These are phyloP conservation scores for Raphanus sativus DNA, from an alignment of 345 rosid species.

Conservation along the genomic window DNA sequence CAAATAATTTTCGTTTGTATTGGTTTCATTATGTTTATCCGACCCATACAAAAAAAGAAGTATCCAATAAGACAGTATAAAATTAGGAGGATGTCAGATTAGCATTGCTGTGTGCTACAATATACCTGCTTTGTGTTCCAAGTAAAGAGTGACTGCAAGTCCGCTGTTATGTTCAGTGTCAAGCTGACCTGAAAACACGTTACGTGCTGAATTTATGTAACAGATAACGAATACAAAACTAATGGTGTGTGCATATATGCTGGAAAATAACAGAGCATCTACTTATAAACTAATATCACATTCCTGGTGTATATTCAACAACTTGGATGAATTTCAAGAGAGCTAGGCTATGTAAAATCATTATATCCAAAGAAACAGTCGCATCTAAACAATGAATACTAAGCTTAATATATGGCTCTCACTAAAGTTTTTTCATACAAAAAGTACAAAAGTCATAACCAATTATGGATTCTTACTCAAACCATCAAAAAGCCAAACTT, in stretches of 20 bases:
- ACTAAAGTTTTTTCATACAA: not conserved
- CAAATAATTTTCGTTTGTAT: slow-evolving; percentile 1
- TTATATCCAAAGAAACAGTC: not conserved
- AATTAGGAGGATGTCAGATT: not conserved
- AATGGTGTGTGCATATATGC: not conserved
- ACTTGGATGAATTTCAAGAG: too few species aligned
- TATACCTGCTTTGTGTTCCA: slow-evolving; percentile 98
- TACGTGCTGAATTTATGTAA: not conserved
- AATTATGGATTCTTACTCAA: not conserved
- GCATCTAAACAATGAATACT: not conserved
- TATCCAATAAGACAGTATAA: not conserved
- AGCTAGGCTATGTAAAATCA: not conserved
- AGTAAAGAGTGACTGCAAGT: slow-evolving; percentile 80
- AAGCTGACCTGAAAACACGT: slow-evolving; percentile 70
- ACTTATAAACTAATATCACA: not conserved
- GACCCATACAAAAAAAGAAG: slow-evolving; percentile 4
- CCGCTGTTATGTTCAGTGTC: slow-evolving; percentile 85
- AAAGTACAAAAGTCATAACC: not conserved
- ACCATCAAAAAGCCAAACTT: not conserved
- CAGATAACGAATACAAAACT: not conserved
- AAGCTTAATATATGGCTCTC: not conserved
- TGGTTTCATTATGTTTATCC: not conserved
- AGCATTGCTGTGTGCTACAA: not conserved
- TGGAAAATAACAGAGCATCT: not conserved
- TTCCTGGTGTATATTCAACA: not conserved